phyloP scores from a whole-genome alignment of 495 filamentous ascomycete species.

The Aspergillus sparsus region DNA sequence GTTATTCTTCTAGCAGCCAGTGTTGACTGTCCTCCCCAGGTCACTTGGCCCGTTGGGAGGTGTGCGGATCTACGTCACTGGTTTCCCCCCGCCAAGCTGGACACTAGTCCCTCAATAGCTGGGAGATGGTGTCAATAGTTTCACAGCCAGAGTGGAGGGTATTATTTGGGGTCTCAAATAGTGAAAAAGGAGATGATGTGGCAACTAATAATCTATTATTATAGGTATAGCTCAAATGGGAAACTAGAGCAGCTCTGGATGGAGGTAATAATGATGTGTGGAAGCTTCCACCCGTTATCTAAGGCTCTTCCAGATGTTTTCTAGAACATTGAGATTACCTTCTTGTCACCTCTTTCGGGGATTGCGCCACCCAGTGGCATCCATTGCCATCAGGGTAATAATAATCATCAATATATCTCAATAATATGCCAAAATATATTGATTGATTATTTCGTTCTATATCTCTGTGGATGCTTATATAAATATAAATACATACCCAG shows the following conservation, averaged over 20 bases:
- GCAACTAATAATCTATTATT: slow-evolving; percentile 5
- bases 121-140: slow-evolving; percentile 22
- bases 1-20: neutral
- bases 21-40: neutral
- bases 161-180: neutral
- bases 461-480: neutral
- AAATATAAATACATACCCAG: too few relatives aligned
- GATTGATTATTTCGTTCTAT: neutral
- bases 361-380: slow-evolving; percentile 12
- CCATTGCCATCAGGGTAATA: neutral
- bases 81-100: neutral
- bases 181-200: neutral
- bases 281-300: slow-evolving; percentile 27
- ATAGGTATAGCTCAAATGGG: neutral
- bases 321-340: slow-evolving; percentile 28
- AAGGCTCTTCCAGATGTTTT: slow-evolving; percentile 33
- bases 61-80: slow-evolving; percentile 22
- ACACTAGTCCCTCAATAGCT: slow-evolving; percentile 21
- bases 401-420: neutral
- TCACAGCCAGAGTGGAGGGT: neutral
- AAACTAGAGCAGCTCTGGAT: slow-evolving; percentile 2
- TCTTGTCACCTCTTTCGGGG: neutral
- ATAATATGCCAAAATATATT: neutral
- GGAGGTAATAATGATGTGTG: slow-evolving; percentile 13
- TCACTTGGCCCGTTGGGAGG: neutral